These are phyloP conservation scores for Arthrobotrys conoides DNA, from an alignment of 2,329 filamentous ascomycete species.

Conservation along the genomic window DNA sequence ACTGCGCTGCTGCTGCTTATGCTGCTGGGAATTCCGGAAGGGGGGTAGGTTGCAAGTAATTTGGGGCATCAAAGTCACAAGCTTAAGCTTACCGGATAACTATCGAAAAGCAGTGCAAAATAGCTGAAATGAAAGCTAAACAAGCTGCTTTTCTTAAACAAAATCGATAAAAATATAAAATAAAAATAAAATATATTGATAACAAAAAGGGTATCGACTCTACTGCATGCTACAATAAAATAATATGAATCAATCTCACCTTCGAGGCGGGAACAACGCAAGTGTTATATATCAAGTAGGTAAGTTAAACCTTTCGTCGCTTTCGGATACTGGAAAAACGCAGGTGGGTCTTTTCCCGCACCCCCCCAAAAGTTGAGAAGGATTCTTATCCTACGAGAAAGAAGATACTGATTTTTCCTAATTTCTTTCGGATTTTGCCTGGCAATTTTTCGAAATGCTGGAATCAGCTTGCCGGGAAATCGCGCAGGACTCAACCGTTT, in stretches of 20 bases:
- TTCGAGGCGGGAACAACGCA: conserved; percentile 49
- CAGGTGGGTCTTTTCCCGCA: conserved; percentile 19
- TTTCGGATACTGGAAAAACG: conserved; percentile 44
- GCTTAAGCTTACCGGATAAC: conserved; percentile 25
- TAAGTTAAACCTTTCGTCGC: conserved; percentile 32
- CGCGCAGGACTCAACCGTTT: conserved; percentile 56
- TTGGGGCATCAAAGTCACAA: conserved; percentile 21
- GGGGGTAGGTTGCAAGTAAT: conserved; percentile 8
- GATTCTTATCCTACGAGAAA: conserved; percentile 44
- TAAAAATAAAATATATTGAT: not conserved
- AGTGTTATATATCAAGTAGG: conserved; percentile 17
- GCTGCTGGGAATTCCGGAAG: not conserved
- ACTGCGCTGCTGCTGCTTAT: not conserved
- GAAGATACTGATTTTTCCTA: not conserved
- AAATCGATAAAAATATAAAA: not conserved
- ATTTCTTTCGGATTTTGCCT: conserved; percentile 30
- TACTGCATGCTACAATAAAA: conserved; percentile 4
- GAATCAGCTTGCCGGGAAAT: conserved; percentile 48
- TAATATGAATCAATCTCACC: not conserved
- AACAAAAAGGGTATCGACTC: conserved; percentile 16
- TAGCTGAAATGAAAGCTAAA: conserved; percentile 40
- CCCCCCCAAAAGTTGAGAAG: not conserved
- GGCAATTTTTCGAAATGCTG: conserved; percentile 28
- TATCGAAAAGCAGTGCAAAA: not conserved
- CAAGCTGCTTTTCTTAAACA: conserved; percentile 10